Evolutionary conservation across 2,329 filamentous ascomycete species (phyloP), one percentile per base, ranked within the genome.

Genomic region (Herpomyces periplanetae): DNA sequence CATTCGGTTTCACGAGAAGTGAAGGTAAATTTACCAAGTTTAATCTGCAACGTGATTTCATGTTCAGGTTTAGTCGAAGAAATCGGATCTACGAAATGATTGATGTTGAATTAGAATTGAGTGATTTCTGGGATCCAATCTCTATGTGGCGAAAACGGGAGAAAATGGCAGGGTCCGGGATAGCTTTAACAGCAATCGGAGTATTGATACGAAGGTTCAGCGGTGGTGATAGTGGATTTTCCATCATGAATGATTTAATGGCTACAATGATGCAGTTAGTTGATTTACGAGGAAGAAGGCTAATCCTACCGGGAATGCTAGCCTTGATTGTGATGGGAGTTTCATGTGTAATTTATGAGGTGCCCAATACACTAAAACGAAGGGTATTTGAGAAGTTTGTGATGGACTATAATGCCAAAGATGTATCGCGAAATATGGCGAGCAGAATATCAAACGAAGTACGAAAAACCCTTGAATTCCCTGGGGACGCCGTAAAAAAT

Each of bases 391-490:
- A 50, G 31, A 91, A 91, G 41, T 64, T 96, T 23, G 61, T 69
- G 2, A 45, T 54, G 13, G 66, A 71, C 30, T 57, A 96, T 14
- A 44, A 52, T 4, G 51, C 63, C 8, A 57, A 87, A 32, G 80
- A 96, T 41, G 96, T 91, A 34, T 66, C 80, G 1, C 80, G 96
- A 38, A 42, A 54, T 27, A 96, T 96, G 42, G 57, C 71, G 17
- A 47, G 51, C 8, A 65, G 80, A 20, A 84, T 96, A 31, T 61
- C 66, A 10, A 50, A 55, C 11, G 64, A 84, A 21, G 69, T 87
- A 16, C 66, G 75, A 28, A 68, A 71, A 34, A 69, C 87, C 5
- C 53, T 96, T 15, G 66, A 68, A 23, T 58, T 65, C 30, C 80
- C 80, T 1, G 66, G 73, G 2, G 64, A 75, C 31, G 71, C 69